Percentiles rank a stretch among this genome's conserved stretches.
These are phyloP conservation scores for Calvatia gigantea DNA, from an alignment of 768 basidiomycete genomes.

Conservation along the genomic window DNA sequence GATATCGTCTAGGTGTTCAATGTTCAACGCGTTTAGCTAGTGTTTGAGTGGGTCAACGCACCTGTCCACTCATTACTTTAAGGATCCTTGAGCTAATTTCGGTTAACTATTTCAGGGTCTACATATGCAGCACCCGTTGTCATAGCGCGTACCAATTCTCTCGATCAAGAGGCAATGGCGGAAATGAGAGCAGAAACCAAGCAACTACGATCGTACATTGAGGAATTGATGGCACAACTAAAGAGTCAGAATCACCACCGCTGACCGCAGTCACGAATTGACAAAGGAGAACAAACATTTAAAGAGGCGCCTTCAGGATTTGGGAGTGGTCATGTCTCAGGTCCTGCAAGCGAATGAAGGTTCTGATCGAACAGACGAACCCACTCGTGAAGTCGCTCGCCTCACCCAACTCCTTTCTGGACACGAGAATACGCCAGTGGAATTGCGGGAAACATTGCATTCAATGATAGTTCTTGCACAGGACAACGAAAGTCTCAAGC, in stretches of 20 bases:
- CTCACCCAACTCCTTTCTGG: slow-evolving; percentile 23
- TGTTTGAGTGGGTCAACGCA: too few relatives aligned
- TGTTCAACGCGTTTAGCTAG: too few relatives aligned
- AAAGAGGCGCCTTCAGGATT: slow-evolving; percentile 24
- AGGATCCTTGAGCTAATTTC: too few relatives aligned
- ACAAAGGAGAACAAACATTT: slow-evolving; percentile 23
- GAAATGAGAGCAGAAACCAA: slow-evolving; percentile 26
- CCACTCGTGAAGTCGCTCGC: slow-evolving; percentile 24
- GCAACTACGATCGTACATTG: slow-evolving; percentile 23
- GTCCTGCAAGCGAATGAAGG: slow-evolving; percentile 21
- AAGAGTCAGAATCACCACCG: slow-evolving; percentile 22
- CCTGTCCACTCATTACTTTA: too few relatives aligned
- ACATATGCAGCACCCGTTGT: not conserved
- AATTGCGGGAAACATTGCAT: slow-evolving; percentile 25
- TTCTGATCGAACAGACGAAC: slow-evolving; percentile 22
- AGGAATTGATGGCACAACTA: slow-evolving; percentile 24
- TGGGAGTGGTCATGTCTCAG: slow-evolving; percentile 27
- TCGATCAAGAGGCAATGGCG: slow-evolving; percentile 20
- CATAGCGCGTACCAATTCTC: slow-evolving; percentile 5
- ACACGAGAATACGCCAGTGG: slow-evolving; percentile 28
- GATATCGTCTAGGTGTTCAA: too few relatives aligned
- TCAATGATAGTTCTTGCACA: slow-evolving; percentile 23
- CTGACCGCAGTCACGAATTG: slow-evolving; percentile 21
- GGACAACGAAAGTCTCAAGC: slow-evolving; percentile 22
- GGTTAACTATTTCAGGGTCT: too few relatives aligned